Base-by-base conservation (phyloP, 768 basidiomycete species). In the Holtermanniella nyarrowii region DNA sequence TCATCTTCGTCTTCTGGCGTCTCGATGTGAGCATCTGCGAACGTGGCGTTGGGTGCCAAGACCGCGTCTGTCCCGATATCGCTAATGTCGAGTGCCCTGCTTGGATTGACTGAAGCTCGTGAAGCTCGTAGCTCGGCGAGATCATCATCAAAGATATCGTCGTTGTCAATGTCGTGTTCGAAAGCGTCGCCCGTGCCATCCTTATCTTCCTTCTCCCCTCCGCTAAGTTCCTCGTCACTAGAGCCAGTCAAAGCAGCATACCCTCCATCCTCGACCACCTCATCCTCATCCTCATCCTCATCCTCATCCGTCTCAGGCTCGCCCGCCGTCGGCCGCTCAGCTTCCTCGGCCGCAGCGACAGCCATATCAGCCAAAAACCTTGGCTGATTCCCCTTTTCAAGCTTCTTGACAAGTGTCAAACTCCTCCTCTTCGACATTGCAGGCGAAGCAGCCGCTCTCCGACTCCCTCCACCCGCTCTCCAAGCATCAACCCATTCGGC, bases 401-500 rank as follows among this genome's bases (percentile, higher is more conserved):
- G 42, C 31, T 56, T 55, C 14, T 50, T 46, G 1, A 61, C 57
- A 42, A 66, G 52, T 5, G 52, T 54, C 24, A 68, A 48, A 26
- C 55, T 50, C 20, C 55, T 52, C 22, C 62, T 56, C n/a, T n/a
- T n/a, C n/a, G n/a, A n/a, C n/a, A n/a, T n/a, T n/a, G n/a, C n/a
- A n/a, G n/a, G n/a, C 3, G 60, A 59, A 2, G 40, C 49, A 11
- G 40, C 54, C 12, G 23, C 48, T 4, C 49, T 46, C 24, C 56
- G 59, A 42, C 56, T 40, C 2, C 49, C 44, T 10, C 57, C 49
- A 21, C 44, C 42, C 25, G 47, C 45, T 20, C 81, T 54, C 85
- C 86, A 93, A 0, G 80, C 73, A 16, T 80, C 73, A 60, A 82
- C 85, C 88, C 88, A 91, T 24, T 80, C 77, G 16, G 88, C 88